Evolutionary conservation across 2,329 filamentous ascomycete species (phyloP).

Genomic region (Rosellinia necatrix): DNA sequence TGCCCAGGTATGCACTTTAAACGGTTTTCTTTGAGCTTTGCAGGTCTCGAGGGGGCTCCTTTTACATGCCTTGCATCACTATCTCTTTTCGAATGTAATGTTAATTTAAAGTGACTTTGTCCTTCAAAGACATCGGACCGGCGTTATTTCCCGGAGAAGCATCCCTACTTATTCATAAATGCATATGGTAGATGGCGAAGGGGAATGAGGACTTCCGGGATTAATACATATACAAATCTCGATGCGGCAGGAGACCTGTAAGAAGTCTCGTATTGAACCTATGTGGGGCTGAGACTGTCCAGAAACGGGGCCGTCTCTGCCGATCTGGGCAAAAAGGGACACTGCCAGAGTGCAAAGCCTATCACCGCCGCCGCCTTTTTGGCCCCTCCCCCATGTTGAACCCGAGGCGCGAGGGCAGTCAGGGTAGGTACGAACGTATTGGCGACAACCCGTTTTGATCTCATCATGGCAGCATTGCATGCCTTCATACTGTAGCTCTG

Average conservation of each 20-base stretch:
- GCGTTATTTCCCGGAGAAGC: too few species aligned
- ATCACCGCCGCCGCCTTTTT: too few species aligned
- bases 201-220: neutral
- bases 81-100: too few species aligned
- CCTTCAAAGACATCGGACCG: too few species aligned
- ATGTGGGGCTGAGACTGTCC: conserved; percentile 15
- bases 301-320: conserved; percentile 4
- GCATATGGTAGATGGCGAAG: neutral
- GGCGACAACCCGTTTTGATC: conserved; percentile 12
- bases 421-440: conserved; percentile 6
- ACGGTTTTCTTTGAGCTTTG: too few species aligned
- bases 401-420: conserved; percentile 10
- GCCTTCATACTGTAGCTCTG: conserved; percentile 15
- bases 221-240: neutral
- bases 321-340: conserved; percentile 2
- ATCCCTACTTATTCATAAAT: neutral
- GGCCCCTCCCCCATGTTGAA: conserved; percentile 9
- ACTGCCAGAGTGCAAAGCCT: neutral
- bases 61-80: too few species aligned
- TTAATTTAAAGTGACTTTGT: too few species aligned
- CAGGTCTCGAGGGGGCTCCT: too few species aligned
- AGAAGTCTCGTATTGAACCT: conserved; percentile 14
- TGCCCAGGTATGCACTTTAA: too few species aligned
- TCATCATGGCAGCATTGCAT: conserved; percentile 25
- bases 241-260: conserved; percentile 6